Evolutionary conservation across 2,329 filamentous ascomycete genomes (phyloP).

Genomic region (Aspergillus caelatus): DNA sequence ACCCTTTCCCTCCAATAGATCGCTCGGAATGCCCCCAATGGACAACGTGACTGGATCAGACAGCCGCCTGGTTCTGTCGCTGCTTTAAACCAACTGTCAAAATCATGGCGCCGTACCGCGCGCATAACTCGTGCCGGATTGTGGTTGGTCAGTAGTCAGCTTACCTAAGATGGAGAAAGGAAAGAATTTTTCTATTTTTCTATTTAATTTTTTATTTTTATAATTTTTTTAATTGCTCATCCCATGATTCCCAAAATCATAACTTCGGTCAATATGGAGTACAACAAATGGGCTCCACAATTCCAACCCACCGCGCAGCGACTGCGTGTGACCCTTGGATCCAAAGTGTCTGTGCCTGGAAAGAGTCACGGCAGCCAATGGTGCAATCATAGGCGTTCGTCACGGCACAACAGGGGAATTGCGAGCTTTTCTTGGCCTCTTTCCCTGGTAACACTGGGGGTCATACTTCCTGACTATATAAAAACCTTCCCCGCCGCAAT

Average conservation of each 20-base stretch:
- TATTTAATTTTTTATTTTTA: background rate
- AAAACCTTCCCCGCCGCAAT: constrained; percentile 22
- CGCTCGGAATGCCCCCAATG: background rate
- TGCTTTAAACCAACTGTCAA: constrained; percentile 6
- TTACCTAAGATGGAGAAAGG: background rate
- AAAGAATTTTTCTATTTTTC: background rate
- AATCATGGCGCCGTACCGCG: constrained; percentile 9
- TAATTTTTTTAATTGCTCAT: background rate
- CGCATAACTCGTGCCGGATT: background rate
- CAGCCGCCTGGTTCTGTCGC: background rate
- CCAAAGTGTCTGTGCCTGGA: constrained; percentile 17
- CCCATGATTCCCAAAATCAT: constrained; percentile 1
- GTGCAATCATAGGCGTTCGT: constrained; percentile 20
- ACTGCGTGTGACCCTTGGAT: constrained; percentile 20
- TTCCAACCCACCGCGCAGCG: constrained; percentile 1
- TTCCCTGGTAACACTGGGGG: constrained; percentile 15
- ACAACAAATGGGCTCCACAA: constrained; percentile 4
- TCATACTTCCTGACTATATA: constrained; percentile 21
- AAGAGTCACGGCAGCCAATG: constrained; percentile 10
- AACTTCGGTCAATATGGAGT: background rate
- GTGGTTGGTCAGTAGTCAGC: background rate
- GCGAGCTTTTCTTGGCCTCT: constrained; percentile 15
- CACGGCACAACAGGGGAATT: constrained; percentile 20
- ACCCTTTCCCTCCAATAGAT: constrained; percentile 6
- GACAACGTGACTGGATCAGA: background rate